Percentiles rank a stretch among this genome's conserved stretches.
phyloP scores from a whole-genome alignment of 257 asterid species.

The Plantago elongata region DNA sequence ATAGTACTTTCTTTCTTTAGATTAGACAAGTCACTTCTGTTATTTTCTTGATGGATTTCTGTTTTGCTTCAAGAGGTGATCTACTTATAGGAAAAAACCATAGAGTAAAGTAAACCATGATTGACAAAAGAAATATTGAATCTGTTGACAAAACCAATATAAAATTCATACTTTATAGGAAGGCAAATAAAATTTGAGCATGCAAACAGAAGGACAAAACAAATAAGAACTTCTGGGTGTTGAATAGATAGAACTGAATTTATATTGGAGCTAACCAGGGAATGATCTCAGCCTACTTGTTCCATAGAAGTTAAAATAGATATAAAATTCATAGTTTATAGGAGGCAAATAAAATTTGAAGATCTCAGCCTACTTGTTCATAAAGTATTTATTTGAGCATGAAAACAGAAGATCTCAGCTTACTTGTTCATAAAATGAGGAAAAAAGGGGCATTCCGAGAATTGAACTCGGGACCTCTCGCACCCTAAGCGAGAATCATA shows the following conservation, averaged over 20 bases:
- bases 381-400: too few species aligned
- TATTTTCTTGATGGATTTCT: background rate
- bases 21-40: background rate
- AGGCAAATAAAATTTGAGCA: too few species aligned
- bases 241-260: background rate
- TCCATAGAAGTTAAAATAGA: background rate
- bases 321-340: too few species aligned
- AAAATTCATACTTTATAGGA: too few species aligned
- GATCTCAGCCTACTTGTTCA: too few species aligned
- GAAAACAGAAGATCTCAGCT: slow-evolving; percentile 4
- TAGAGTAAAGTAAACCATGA: too few species aligned
- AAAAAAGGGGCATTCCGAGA: slow-evolving; percentile 72
- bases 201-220: too few species aligned
- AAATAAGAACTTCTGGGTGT: too few species aligned
- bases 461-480: slow-evolving; percentile 91
- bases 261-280: background rate
- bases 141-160: too few species aligned
- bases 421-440: too few species aligned
- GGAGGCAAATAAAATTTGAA: too few species aligned
- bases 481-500: slow-evolving; percentile 83
- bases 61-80: background rate
- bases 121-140: too few species aligned
- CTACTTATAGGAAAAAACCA: background rate
- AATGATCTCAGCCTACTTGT: background rate
- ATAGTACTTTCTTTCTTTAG: background rate